Evolutionary conservation across 2,329 filamentous ascomycete genomes (phyloP), one percentile per base, ranked within the genome.

Genomic region (Trichoderma pleuroti): DNA sequence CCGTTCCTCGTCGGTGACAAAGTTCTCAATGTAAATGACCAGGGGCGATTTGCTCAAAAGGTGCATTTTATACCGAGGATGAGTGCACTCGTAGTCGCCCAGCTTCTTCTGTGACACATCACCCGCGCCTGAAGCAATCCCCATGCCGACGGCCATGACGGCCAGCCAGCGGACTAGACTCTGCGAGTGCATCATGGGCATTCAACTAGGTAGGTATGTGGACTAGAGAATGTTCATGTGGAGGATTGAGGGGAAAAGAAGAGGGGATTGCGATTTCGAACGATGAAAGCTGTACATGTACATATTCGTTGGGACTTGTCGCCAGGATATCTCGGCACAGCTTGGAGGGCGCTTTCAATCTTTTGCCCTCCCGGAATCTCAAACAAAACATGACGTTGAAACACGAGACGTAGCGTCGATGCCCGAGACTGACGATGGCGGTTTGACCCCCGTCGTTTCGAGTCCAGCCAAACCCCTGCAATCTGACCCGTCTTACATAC

Each of bases 11-110:
- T 75, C 67, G 0, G 82, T 84, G 32, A 86, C 67, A 71, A 86
- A 86, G 73, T 82, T 79, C 73, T 81, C 79, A 26, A 86, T 78
- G 74, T 86, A 86, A 39, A 86, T 81, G 2, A 86, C 82, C 4
- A 86, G 76, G 9, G 85, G 85, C 5, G 84, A 84, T 49, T 82
- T 81, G 28, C 84, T 86, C 10, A 85, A 76, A 26, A 85, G 77
- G 70, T 82, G 82, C 14, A 81, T 76, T 39, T 82, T 79, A 75
- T 84, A 85, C 0, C 82, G 76, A 1, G 78, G 77, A 42, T 79
- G 75, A 11, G 61, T 67, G 73, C 78, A 79, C 4, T 52, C 63
- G 21, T 77, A 76, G 49, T 72, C 68, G 18, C 66, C 42, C 32
- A 68, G 63, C 30, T 70, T 32, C 36, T 68, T 63, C 46, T 71